Base-by-base conservation (phyloP, 345 rosid species). In the Ricinus communis region DNA sequence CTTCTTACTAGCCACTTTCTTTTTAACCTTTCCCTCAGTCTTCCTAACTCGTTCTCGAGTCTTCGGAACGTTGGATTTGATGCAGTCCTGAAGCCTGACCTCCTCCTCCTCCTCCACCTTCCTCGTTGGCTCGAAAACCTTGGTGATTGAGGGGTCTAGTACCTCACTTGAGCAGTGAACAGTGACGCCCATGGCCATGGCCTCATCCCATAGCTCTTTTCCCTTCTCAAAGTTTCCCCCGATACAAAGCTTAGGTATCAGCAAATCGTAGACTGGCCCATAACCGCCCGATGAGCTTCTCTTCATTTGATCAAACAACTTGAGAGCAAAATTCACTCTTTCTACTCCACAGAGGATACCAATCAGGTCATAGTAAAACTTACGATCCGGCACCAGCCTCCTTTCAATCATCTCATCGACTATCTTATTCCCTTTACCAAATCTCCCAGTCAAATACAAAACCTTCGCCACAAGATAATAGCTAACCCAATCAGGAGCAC, bases 271-370 rank as follows among this genome's bases (percentile, higher is more conserved):
- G 62, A 89, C 81, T 5, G 85, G 88, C 11, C 88, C 96, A 76
- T 86, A 85, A 43, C 90, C 87, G 57, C 90, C 86, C 76, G 87
- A 49, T 3, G 75, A 77, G 67, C 74, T 77, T 76, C 72, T 83
- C 82, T 90, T 91, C 97, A 91, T 93, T 68, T 71, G 77, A 13
- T 89, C 89, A 52, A 93, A 89, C 80, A 93, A 53, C 40, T 85
- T 86, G 15, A 91, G 81, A 21, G 90, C 97, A 58, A 84, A 85
- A 69, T 85, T 85, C 50, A 88, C 83, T 70, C 96, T 82, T 74
- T 89, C 83, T 0, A 89, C 94, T 25, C 93, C 96, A 36, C 94
- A 93, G 12, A 93, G 94, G 67, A 93, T 57, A 27, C 96, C 93
- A n/a, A 88, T 82, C 72, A 91, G 77, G 71, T 89, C 91, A 71